Conservation (phyloP, 1,284 basidiomycete genomes). For the Megacollybia platyphylla region DNA sequence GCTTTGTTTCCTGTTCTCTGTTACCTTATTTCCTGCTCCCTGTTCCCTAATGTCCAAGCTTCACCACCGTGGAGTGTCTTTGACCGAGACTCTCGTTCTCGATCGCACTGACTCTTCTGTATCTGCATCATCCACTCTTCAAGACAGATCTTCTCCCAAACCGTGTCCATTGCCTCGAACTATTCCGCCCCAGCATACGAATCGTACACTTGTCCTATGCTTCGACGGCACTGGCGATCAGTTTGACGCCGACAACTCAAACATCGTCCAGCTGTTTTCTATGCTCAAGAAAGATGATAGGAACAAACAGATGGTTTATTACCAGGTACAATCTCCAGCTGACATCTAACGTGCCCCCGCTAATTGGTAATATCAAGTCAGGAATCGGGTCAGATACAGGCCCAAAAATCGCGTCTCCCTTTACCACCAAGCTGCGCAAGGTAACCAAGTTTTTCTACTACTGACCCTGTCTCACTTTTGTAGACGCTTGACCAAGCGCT, state of each 20-base stretch:
- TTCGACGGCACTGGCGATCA: conserved; percentile 17
- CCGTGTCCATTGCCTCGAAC: not conserved
- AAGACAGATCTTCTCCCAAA: not conserved
- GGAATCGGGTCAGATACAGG: conserved; percentile 30
- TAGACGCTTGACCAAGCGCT: conserved; percentile 34
- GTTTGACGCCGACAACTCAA: conserved; percentile 26
- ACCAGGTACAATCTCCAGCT: conserved; percentile 28
- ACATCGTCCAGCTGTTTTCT: conserved; percentile 34
- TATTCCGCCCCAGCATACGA: not conserved
- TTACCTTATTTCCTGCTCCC: too few species aligned
- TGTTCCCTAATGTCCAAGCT: too few species aligned
- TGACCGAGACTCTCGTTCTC: too few species aligned
- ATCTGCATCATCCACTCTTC: too few species aligned
- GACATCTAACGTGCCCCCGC: not conserved
- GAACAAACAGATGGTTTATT: conserved; percentile 44
- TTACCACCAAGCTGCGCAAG: conserved; percentile 20
- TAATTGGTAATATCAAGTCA: conserved; percentile 16
- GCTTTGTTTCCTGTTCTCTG: too few species aligned
- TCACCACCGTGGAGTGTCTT: too few species aligned
- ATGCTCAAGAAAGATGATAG: conserved; percentile 40
- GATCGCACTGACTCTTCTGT: too few species aligned
- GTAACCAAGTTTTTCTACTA: conserved; percentile 4
- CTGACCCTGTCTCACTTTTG: not conserved
- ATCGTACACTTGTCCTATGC: conserved; percentile 14
- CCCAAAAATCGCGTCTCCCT: conserved; percentile 22